Evolutionary conservation across 441 rosid species (phyloP).

Genomic region (Caryocar brasiliense): DNA sequence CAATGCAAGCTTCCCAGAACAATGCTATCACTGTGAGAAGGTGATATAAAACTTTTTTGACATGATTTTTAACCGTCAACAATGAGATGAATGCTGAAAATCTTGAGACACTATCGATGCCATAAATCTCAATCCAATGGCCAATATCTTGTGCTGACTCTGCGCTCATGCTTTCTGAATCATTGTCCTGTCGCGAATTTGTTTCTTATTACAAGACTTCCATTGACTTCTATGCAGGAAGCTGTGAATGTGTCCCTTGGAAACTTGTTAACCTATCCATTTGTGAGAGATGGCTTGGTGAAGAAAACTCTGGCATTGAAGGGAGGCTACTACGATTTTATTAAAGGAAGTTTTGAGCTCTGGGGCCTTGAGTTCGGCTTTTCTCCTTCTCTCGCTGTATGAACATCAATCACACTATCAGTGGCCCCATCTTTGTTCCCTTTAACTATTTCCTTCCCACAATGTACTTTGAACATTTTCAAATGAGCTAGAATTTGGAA

Average conservation of each 20-base stretch:
- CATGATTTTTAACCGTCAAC: neutral
- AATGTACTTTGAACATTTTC: conserved; percentile 15
- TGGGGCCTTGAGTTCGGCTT: conserved; percentile 58
- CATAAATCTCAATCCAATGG: too few relatives aligned
- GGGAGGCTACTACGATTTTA: conserved; percentile 75
- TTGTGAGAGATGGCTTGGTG: conserved; percentile 64
- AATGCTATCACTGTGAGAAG: conserved; percentile 66
- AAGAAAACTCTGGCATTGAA: conserved; percentile 54
- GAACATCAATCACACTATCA: conserved; percentile 21
- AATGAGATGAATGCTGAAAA: too few relatives aligned
- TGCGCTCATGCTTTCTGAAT: too few relatives aligned
- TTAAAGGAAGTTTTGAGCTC: conserved; percentile 64
- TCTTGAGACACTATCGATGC: too few relatives aligned
- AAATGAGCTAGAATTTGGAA: conserved; percentile 13
- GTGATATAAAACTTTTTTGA: conserved; percentile 13
- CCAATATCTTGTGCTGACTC: too few relatives aligned
- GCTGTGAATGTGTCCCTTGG: conserved; percentile 83
- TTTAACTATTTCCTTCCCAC: neutral
- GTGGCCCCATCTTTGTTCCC: conserved; percentile 13
- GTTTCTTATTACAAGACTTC: too few relatives aligned
- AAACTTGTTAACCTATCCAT: conserved; percentile 69
- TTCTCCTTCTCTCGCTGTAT: conserved; percentile 45
- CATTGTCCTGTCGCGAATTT: too few relatives aligned
- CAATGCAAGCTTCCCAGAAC: conserved; percentile 28
- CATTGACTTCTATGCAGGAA: too few relatives aligned